A percentile compares a stretch with the other conserved stretches of the same genome.
These are phyloP conservation scores for Clitopilus hobsonii DNA, from an alignment of 768 basidiomycete species.

Conservation along the genomic window DNA sequence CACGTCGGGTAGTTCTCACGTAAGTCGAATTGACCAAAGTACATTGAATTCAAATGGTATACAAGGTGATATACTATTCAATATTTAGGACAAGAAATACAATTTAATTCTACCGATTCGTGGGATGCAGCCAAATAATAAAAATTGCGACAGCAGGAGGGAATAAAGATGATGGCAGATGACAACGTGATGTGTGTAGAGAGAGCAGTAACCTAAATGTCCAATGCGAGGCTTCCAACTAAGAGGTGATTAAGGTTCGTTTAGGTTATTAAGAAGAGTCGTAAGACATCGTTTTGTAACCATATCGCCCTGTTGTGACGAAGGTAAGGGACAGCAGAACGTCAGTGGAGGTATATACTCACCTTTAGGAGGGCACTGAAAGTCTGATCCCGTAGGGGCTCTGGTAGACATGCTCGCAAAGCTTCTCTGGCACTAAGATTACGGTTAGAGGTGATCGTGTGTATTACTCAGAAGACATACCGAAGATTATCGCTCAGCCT, in stretches of 20 bases:
- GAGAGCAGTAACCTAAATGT: constrained; percentile 6
- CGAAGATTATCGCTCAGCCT: constrained; percentile 93
- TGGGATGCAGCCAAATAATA: neutral
- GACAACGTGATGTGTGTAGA: constrained; percentile 1
- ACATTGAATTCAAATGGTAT: constrained; percentile 10
- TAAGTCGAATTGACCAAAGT: neutral
- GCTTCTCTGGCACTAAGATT: constrained; percentile 73
- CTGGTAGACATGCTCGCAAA: constrained; percentile 90
- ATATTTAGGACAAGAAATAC: neutral
- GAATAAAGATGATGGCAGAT: constrained; percentile 7
- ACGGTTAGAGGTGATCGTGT: neutral
- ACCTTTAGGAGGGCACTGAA: constrained; percentile 91
- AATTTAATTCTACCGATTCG: neutral
- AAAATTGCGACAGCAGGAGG: constrained; percentile 11
- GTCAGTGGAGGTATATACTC: constrained; percentile 10
- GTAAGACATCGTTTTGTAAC: constrained; percentile 95
- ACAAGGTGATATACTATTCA: constrained; percentile 6
- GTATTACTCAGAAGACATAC: constrained; percentile 56
- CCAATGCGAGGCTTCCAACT: constrained; percentile 9
- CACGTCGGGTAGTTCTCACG: neutral
- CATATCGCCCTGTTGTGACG: constrained; percentile 74
- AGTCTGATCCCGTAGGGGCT: constrained; percentile 90
- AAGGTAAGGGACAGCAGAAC: constrained; percentile 12
- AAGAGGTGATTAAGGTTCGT: constrained; percentile 47
- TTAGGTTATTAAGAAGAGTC: constrained; percentile 84